Percentiles rank a stretch among this genome's conserved stretches.
Evolutionary conservation across 2,329 filamentous ascomycete species (phyloP).

Genomic region (Aspergillus awamori): DNA sequence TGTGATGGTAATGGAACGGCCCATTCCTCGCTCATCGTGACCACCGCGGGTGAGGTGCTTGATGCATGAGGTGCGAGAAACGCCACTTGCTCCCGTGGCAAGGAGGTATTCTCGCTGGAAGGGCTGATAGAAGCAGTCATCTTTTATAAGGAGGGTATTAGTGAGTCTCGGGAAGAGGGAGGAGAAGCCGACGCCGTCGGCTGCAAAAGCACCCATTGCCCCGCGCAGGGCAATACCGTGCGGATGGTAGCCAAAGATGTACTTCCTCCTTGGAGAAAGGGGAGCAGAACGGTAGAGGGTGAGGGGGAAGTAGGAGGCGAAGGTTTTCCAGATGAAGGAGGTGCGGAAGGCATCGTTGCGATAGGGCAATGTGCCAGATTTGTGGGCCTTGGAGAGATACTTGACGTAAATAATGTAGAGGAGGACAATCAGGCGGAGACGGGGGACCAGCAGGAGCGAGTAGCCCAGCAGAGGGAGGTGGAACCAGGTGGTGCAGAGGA

Average conservation of each 20-base stretch:
- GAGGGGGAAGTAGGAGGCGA: constrained; percentile 81
- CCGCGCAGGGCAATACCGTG: constrained; percentile 89
- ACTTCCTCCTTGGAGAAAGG: constrained; percentile 75
- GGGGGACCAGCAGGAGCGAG: constrained; percentile 76
- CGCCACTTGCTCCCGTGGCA: constrained; percentile 73
- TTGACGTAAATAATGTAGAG: constrained; percentile 73
- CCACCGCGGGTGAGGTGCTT: constrained; percentile 76
- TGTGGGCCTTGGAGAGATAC: constrained; percentile 70
- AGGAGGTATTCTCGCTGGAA: constrained; percentile 84
- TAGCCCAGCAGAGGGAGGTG: constrained; percentile 72
- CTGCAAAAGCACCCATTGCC: constrained; percentile 78
- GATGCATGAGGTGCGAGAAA: constrained; percentile 80
- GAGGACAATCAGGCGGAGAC: constrained; percentile 70
- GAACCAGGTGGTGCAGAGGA: constrained; percentile 25
- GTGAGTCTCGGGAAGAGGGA: constrained; percentile 84
- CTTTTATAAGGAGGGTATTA: constrained; percentile 80
- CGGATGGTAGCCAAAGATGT: constrained; percentile 87
- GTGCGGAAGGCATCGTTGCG: constrained; percentile 73
- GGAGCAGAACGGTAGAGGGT: constrained; percentile 75
- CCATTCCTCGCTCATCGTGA: constrained; percentile 72
- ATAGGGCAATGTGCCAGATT: constrained; percentile 67
- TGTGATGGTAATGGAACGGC: constrained; percentile 86
- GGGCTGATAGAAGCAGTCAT: constrained; percentile 81
- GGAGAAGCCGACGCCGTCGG: constrained; percentile 76
- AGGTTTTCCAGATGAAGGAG: constrained; percentile 73